Evolutionary conservation across 2,329 filamentous ascomycete species (phyloP), one percentile per base, ranked within the genome.

Genomic region (Capronia epimyces): DNA sequence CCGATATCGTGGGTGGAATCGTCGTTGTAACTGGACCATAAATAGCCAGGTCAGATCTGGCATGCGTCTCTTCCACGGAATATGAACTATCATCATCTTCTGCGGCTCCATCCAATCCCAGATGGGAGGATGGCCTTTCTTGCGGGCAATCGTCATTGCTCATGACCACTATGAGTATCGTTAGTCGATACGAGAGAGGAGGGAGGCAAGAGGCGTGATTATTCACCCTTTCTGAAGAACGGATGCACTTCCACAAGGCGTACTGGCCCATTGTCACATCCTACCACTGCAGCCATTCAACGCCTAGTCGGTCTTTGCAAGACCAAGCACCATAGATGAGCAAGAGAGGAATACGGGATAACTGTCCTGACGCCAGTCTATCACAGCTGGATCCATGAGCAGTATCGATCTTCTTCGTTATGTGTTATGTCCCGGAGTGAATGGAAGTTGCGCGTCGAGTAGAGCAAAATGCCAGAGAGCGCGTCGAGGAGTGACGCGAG

Each of bases 221-320:
- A 43, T 25, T 57, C 47, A 72, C 71, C 66, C 66, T 65, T 66
- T 55, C 37, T 42, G 44, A 59, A 59, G 52, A 59, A 55, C 16
- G 57, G 57, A 50, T 57, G 52, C 52, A 59, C 53, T 49, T 32
- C 42, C n/a, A 36, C 25, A 25, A 25, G 29, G n/a, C 37, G 29
- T 29, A 27, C 43, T 49, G 43, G 43, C n/a, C 18, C 36, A 46
- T 40, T 46, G 44, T 47, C 55, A 55, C 52, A 39, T 13, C 53
- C 52, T 16, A 57, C 16, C 40, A 50, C 25, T 10, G 50, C 34
- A 22, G 54, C 55, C 54, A 59, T 57, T 55, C 54, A 52, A 25
- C 16, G 12, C 21, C 37, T 24, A 32, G 10, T 12, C 20, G 15
- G 12, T 44, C 39, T 16, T 13, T 15, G 22, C 20, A 24, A 22